Percentiles rank a stretch among this genome's conserved stretches.
Conservation (phyloP, 106 monocot species). For the Apostasia ramifera region DNA sequence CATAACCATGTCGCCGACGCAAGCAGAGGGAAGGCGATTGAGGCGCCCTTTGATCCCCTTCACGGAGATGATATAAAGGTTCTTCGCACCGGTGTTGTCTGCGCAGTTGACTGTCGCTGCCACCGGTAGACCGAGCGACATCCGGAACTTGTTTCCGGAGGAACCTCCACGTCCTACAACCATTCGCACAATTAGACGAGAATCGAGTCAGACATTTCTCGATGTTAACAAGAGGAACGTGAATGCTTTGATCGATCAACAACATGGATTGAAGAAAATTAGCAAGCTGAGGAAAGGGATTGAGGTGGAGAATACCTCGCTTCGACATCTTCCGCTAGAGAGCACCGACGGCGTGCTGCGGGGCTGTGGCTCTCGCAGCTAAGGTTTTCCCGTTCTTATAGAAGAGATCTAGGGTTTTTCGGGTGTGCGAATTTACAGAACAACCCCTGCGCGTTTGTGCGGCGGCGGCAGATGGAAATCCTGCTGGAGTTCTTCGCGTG, state of each 20-base stretch:
- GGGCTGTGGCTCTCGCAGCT: too few relatives aligned
- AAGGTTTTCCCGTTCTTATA: too few relatives aligned
- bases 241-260: background rate
- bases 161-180: constrained; percentile 23
- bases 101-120: constrained; percentile 28
- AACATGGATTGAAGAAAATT: background rate
- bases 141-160: constrained; percentile 25
- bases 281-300: background rate
- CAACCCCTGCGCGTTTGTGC: too few relatives aligned
- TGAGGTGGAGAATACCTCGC: background rate
- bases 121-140: constrained; percentile 28
- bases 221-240: background rate
- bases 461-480: too few relatives aligned
- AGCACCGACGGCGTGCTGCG: too few relatives aligned
- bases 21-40: constrained; percentile 25
- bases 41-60: constrained; percentile 25
- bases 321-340: constrained; percentile 5
- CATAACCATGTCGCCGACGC: constrained; percentile 29
- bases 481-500: too few relatives aligned
- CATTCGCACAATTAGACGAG: background rate
- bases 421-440: too few relatives aligned
- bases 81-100: constrained; percentile 27
- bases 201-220: background rate
- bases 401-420: too few relatives aligned
- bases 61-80: constrained; percentile 27